phyloP scores from a whole-genome alignment of 129 eudicot species.

The carrot (Daucus carota) region DH1_v3.0 NC_030386.2:21046001-21046500 shows the following conservation, averaged over 20 bases:
- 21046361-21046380: neutral
- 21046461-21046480: neutral
- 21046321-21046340: neutral
- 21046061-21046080: conserved; percentile 17
- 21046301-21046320: neutral
- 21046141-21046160: neutral
- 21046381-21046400: neutral
- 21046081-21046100: neutral
- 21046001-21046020: conserved; percentile 49
- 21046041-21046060: conserved; percentile 9
- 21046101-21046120: neutral
- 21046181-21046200: neutral
- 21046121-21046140: neutral
- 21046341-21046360: neutral
- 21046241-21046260: neutral
- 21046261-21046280: neutral
- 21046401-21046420: neutral
- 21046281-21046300: neutral
- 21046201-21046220: neutral
- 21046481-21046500: neutral
- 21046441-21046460: neutral
- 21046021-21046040: conserved; percentile 17
- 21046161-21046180: neutral
- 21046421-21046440: neutral
- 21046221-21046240: neutral